phyloP scores from a whole-genome alignment of 1,284 basidiomycete genomes.

The Ustilago hordei region DNA sequence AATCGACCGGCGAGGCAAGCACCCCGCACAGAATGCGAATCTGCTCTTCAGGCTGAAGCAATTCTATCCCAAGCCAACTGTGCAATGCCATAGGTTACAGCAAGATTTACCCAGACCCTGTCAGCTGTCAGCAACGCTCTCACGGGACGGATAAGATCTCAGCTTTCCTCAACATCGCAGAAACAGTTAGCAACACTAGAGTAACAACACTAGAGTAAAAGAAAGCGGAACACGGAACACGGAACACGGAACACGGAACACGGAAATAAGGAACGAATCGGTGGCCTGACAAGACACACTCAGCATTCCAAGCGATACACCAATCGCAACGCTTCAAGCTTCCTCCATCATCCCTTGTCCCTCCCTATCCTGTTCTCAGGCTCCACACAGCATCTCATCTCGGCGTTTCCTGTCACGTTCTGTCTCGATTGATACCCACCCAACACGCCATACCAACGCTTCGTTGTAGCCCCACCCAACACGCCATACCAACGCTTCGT shows the following conservation, averaged over 20 bases:
- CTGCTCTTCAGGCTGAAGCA: too few relatives aligned
- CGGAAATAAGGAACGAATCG: not conserved
- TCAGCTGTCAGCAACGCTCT: slow-evolving; percentile 1
- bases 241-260: not conserved
- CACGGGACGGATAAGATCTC: not conserved
- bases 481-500: not conserved
- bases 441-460: not conserved
- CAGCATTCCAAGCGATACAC: not conserved
- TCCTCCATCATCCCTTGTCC: not conserved
- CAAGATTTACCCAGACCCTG: not conserved
- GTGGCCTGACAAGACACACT: not conserved
- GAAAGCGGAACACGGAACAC: not conserved
- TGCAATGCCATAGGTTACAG: not conserved
- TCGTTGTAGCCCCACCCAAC: not conserved
- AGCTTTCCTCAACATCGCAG: not conserved
- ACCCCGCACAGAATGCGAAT: too few relatives aligned
- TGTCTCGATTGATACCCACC: not conserved
- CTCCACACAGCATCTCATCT: not conserved
- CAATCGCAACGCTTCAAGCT: not conserved
- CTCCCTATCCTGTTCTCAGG: not conserved
- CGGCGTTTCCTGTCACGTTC: not conserved
- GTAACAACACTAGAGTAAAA: too few relatives aligned
- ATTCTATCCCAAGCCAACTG: not conserved
- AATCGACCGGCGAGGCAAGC: not conserved
- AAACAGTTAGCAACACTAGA: slow-evolving; percentile 1